Evolutionary conservation across 202 grass and related monocot species (phyloP), one percentile per base, ranked within the genome.

Genomic region (Carex arenaria): DNA sequence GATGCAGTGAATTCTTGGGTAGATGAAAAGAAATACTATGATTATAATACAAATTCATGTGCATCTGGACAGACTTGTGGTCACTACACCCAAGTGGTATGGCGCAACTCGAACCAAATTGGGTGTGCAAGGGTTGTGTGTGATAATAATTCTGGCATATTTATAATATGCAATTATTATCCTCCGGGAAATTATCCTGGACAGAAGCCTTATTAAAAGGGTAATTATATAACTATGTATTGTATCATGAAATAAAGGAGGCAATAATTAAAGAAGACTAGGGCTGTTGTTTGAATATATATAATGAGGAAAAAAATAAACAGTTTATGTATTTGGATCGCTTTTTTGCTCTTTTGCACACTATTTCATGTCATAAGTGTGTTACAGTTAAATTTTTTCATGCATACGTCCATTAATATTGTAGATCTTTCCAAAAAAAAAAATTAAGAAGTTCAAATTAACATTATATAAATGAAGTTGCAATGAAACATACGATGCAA

Each of bases 11-110:
- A 13, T 0, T 0, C 0, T 0, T 97, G 91, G 91, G 80, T 86
- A 28, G 0, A 1, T 0, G 89, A 97, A 79, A 82, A 87, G 82
- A 84, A 86, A 83, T 93, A 26, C 64, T 93, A 97, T n/a, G 32
- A 90, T 85, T 14, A 97, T 38, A 42, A 0, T 63, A 84, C 26
- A 47, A 93, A 91, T 72, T 82, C 20, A 26, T 97, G 94, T 87
- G 26, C 84, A 4, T 3, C 60, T 0, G 86, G 81, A 7, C 0
- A 55, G n/a, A n/a, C n/a, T 5, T 95, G 90, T 13, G 85, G 83
- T 0, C 90, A 89, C 60, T 92, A 92, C 83, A 95, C 90, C 5
- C 93, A 92, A 85, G 88, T 95, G 34, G 93, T 95, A 56, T 93
- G 93, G 93, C 17, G 83, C 0, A 20, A 34, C 69, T 89, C 93